Conservation (phyloP, 768 basidiomycete species). For the Phlegmacium glaucopus region DNA sequence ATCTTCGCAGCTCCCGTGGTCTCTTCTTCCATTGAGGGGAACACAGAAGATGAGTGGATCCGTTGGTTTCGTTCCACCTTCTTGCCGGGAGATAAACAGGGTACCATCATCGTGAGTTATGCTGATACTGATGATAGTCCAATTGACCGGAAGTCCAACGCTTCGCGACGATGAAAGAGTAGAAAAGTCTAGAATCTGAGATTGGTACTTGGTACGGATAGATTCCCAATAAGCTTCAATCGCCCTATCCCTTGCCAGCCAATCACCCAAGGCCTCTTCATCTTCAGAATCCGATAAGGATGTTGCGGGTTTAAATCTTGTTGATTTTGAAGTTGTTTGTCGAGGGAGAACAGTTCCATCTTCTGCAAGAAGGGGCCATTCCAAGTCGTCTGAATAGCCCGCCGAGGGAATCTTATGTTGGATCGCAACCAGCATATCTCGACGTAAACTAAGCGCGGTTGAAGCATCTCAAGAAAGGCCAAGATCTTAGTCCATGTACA, state of each 20-base stretch:
- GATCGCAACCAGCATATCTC: conserved; percentile 85
- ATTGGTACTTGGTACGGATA: conserved; percentile 52
- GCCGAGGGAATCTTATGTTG: conserved; percentile 58
- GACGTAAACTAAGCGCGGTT: conserved; percentile 71
- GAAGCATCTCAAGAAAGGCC: conserved; percentile 53
- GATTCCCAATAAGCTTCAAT: conserved; percentile 61
- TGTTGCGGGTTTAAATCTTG: conserved; percentile 13
- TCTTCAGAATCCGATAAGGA: conserved; percentile 33
- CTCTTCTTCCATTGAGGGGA: conserved; percentile 82
- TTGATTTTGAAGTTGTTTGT: conserved; percentile 9
- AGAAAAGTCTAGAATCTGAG: conserved; percentile 37
- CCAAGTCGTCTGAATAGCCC: conserved; percentile 54
- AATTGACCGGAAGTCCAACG: conserved; percentile 60
- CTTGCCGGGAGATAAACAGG: conserved; percentile 80
- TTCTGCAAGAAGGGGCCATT: conserved; percentile 62
- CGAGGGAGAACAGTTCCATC: conserved; percentile 40
- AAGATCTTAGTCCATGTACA: neutral
- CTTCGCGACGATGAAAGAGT: conserved; percentile 39
- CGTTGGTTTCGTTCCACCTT: conserved; percentile 37
- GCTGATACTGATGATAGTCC: conserved; percentile 83
- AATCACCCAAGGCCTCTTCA: conserved; percentile 25
- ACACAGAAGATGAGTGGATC: conserved; percentile 82
- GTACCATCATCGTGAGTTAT: conserved; percentile 81
- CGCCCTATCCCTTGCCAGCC: conserved; percentile 15
- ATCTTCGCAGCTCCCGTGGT: conserved; percentile 61